These are phyloP conservation scores for Ottelia alismoides DNA, from an alignment of 106 monocot genomes.

Conservation along the genomic window DNA sequence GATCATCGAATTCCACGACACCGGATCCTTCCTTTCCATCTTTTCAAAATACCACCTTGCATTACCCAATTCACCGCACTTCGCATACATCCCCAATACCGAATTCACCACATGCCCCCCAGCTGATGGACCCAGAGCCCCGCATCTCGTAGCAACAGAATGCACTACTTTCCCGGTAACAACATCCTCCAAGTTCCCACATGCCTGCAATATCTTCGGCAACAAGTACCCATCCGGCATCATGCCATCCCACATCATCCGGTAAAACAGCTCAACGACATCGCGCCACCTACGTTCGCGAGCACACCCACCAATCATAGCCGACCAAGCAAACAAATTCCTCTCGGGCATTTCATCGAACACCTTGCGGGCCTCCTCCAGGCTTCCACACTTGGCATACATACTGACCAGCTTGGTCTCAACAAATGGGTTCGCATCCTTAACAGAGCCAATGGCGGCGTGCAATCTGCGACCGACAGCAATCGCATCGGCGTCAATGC, in stretches of 20 bases:
- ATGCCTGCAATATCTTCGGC: slow-evolving; percentile 70
- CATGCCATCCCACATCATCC: slow-evolving; percentile 49
- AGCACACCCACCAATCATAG: slow-evolving; percentile 54
- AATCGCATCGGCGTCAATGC: slow-evolving; percentile 63
- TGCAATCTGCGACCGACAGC: slow-evolving; percentile 55
- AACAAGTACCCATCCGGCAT: slow-evolving; percentile 63
- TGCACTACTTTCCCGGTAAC: slow-evolving; percentile 48
- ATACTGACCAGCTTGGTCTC: slow-evolving; percentile 79
- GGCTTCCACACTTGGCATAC: slow-evolving; percentile 76
- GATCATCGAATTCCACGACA: slow-evolving; percentile 89
- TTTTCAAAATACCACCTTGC: slow-evolving; percentile 41
- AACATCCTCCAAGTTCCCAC: slow-evolving; percentile 33
- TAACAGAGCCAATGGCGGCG: slow-evolving; percentile 16
- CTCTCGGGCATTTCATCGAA: slow-evolving; percentile 57
- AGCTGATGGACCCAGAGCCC: slow-evolving; percentile 20
- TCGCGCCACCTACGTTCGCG: slow-evolving; percentile 53
- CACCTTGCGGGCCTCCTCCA: slow-evolving; percentile 62
- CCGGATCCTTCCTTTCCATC: slow-evolving; percentile 37
- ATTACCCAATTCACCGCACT: slow-evolving; percentile 43
- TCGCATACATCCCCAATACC: slow-evolving; percentile 68
- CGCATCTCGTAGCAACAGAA: slow-evolving; percentile 40
- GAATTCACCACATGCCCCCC: slow-evolving; percentile 50
- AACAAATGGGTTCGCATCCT: slow-evolving; percentile 27
- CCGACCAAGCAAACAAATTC: slow-evolving; percentile 68
- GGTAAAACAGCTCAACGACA: slow-evolving; percentile 38